Percentiles rank a stretch among this genome's conserved stretches.
Evolutionary conservation across 2,329 filamentous ascomycete genomes (phyloP).

Genomic region (Ophiostoma montium): DNA sequence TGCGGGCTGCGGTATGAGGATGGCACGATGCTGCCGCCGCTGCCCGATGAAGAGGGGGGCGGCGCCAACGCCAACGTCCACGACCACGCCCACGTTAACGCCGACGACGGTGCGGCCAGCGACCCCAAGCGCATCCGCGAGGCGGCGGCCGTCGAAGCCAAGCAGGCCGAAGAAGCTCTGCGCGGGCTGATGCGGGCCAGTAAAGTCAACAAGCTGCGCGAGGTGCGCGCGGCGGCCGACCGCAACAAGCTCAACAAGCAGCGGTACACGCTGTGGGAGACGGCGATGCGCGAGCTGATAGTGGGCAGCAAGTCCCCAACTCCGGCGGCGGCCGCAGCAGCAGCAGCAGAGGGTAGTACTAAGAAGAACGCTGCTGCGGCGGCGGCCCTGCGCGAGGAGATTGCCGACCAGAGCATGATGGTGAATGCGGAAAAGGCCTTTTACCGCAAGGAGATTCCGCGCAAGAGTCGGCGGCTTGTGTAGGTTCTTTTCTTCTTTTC

Average conservation of each 20-base stretch:
- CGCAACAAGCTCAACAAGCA: slow-evolving; percentile 37
- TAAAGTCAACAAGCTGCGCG: slow-evolving; percentile 51
- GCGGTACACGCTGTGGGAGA: slow-evolving; percentile 46
- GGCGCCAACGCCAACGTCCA: slow-evolving; percentile 20
- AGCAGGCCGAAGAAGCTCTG: slow-evolving; percentile 48
- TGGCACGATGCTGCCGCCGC: slow-evolving; percentile 14
- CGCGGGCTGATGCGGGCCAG: slow-evolving; percentile 44
- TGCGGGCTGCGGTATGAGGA: slow-evolving; percentile 17
- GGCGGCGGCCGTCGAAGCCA: slow-evolving; percentile 43
- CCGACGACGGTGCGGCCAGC: background rate
- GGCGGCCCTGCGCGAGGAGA: slow-evolving; percentile 27
- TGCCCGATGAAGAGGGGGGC: slow-evolving; percentile 6
- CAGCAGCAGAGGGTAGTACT: background rate
- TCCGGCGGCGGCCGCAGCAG: background rate
- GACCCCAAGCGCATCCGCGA: slow-evolving; percentile 45
- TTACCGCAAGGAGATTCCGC: slow-evolving; percentile 38
- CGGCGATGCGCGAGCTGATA: slow-evolving; percentile 43
- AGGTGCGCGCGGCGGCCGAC: slow-evolving; percentile 42
- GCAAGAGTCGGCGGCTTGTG: slow-evolving; percentile 23
- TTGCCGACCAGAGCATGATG: slow-evolving; percentile 50
- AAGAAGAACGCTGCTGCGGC: slow-evolving; percentile 9
- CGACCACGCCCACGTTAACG: background rate
- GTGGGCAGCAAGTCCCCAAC: background rate
- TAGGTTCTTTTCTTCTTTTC: background rate
- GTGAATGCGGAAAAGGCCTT: slow-evolving; percentile 43